Evolutionary conservation across 495 filamentous ascomycete species (phyloP).

Genomic region (Penicillium arizonense): DNA sequence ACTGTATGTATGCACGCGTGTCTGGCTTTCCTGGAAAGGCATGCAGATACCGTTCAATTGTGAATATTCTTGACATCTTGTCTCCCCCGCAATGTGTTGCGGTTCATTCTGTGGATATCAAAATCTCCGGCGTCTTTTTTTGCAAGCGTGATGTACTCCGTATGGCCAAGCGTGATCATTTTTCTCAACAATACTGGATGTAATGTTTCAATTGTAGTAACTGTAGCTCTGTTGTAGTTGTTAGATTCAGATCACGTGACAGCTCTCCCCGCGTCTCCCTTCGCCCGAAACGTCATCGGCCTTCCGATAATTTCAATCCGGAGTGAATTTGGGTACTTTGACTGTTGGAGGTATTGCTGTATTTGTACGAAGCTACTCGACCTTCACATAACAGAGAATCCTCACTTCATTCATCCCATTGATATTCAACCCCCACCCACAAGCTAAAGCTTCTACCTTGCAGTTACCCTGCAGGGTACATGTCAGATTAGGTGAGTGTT

Average conservation of each 20-base stretch:
- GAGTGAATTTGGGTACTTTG: no score
- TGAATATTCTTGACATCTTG: slow-evolving; percentile 36
- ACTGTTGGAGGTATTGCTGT: no score
- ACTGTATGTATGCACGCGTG: slow-evolving; percentile 25
- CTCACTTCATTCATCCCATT: background rate
- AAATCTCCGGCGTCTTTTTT: slow-evolving; percentile 14
- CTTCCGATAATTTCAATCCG: background rate
- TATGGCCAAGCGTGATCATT: slow-evolving; percentile 11
- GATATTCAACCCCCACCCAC: background rate
- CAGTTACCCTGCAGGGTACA: no score
- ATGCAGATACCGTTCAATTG: slow-evolving; percentile 32
- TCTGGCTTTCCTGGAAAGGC: slow-evolving; percentile 10
- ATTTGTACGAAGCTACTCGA: background rate
- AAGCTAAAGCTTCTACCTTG: slow-evolving; percentile 2
- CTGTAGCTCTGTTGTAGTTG: slow-evolving; percentile 9
- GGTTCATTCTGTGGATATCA: slow-evolving; percentile 26
- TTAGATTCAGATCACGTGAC: slow-evolving; percentile 5
- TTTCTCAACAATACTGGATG: background rate
- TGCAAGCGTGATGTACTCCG: slow-evolving; percentile 20
- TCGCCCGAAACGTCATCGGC: slow-evolving; percentile 40
- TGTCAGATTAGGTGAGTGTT: slow-evolving; percentile 13
- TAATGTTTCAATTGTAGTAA: slow-evolving; percentile 1
- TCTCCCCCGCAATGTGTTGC: slow-evolving; percentile 20
- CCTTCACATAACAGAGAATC: background rate
- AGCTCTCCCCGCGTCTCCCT: slow-evolving; percentile 26